These are phyloP conservation scores for Globisporangium sylvaticum DNA, from an alignment of 352 stramenopile genomes.

Conservation along the genomic window DNA sequence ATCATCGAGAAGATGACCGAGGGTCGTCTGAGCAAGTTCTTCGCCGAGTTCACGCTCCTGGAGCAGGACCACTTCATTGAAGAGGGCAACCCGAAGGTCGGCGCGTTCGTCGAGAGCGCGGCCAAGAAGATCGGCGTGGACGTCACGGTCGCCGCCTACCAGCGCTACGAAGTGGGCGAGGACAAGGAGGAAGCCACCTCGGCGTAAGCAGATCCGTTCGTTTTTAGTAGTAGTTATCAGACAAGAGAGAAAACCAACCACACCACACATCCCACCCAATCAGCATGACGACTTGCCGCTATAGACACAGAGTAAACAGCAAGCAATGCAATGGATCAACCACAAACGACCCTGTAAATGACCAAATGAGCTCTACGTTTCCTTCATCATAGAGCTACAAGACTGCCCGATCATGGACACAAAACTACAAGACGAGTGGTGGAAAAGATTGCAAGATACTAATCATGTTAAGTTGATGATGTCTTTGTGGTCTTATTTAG, in stretches of 20 bases:
- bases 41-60: constrained; percentile 89
- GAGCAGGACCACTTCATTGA: constrained; percentile 94
- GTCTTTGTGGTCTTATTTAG: constrained; percentile 40
- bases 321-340: not conserved
- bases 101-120: constrained; percentile 62
- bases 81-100: constrained; percentile 88
- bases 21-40: constrained; percentile 92
- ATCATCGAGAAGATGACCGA: constrained; percentile 95
- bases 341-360: not conserved
- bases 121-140: constrained; percentile 65
- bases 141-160: constrained; percentile 58
- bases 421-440: not conserved
- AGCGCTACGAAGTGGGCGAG: constrained; percentile 71
- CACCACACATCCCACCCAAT: not conserved
- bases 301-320: constrained; percentile 1
- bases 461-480: constrained; percentile 2
- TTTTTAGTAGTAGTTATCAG: constrained; percentile 4
- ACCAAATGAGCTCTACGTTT: not conserved
- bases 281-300: not conserved
- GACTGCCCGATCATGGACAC: not conserved
- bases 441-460: constrained; percentile 4
- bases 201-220: constrained; percentile 19
- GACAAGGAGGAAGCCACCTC: constrained; percentile 37
- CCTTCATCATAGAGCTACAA: not conserved
- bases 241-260: not conserved